Conservation (phyloP, 2,329 filamentous ascomycete species). For the Fusarium aywerte region DNA sequence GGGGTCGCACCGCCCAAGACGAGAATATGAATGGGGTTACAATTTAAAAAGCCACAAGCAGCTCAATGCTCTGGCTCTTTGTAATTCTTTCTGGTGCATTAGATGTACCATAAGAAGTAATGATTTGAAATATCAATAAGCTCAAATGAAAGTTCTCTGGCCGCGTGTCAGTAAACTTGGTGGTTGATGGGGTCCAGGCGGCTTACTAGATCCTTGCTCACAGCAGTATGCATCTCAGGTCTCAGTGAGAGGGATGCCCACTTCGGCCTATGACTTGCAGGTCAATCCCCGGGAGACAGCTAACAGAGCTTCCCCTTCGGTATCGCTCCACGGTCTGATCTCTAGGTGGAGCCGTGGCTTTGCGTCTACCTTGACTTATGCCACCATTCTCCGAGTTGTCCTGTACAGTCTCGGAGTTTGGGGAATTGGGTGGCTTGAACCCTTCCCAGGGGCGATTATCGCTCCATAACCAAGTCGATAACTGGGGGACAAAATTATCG, state of each 20-base stretch:
- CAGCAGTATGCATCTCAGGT: background rate
- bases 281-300: background rate
- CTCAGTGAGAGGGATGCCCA: background rate
- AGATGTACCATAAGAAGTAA: background rate
- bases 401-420: background rate
- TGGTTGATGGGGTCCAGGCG: background rate
- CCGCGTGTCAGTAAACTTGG: background rate
- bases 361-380: background rate
- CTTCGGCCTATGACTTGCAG: background rate
- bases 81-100: background rate
- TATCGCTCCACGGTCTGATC: background rate
- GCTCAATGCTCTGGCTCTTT: background rate
- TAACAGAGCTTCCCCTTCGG: background rate
- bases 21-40: background rate
- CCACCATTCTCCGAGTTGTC: background rate
- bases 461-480: conserved; percentile 15
- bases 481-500: background rate
- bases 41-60: background rate
- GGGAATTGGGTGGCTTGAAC: background rate
- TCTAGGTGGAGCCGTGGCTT: background rate
- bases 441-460: conserved; percentile 27
- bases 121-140: background rate
- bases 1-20: background rate
- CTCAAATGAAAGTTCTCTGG: background rate
- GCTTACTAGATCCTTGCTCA: conserved; percentile 1